Conservation (phyloP, 768 basidiomycete genomes). For the Nevesoporus exiguus region DNA sequence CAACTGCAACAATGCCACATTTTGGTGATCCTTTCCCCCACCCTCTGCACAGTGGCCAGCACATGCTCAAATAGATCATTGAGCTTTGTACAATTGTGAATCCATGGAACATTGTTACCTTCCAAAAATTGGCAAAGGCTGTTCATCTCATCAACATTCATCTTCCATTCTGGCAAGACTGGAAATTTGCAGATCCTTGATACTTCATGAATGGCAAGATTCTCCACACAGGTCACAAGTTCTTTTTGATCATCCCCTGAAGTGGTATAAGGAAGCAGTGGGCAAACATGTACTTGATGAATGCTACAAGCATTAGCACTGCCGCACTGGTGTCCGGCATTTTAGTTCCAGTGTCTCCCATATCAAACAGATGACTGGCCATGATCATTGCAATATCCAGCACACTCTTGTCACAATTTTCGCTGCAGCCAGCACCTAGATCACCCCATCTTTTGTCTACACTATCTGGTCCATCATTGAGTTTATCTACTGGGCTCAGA, state of each 20-base stretch:
- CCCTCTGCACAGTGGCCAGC: background rate
- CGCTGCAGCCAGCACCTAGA: too few relatives aligned
- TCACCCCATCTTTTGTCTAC: background rate
- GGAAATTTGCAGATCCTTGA: background rate
- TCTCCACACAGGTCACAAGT: conserved; percentile 6
- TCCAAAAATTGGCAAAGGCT: conserved; percentile 8
- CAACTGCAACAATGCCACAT: background rate
- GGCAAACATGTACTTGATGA: background rate
- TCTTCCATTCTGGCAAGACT: background rate
- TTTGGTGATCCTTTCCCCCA: background rate
- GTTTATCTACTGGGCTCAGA: background rate
- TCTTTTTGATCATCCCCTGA: conserved; percentile 6
- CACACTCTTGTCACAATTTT: background rate
- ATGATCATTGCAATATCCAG: background rate
- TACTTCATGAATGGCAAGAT: conserved; percentile 2
- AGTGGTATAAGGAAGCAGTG: conserved; percentile 9
- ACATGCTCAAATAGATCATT: background rate
- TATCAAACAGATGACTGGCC: background rate
- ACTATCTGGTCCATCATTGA: background rate
- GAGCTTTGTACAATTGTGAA: background rate
- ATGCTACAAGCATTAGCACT: background rate
- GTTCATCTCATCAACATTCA: background rate
- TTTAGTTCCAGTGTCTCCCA: background rate
- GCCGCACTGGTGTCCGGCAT: background rate
- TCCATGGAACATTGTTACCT: conserved; percentile 28